Evolutionary conservation across 2,329 filamentous ascomycete species (phyloP).

Genomic region (Aspergillus tubingensis): DNA sequence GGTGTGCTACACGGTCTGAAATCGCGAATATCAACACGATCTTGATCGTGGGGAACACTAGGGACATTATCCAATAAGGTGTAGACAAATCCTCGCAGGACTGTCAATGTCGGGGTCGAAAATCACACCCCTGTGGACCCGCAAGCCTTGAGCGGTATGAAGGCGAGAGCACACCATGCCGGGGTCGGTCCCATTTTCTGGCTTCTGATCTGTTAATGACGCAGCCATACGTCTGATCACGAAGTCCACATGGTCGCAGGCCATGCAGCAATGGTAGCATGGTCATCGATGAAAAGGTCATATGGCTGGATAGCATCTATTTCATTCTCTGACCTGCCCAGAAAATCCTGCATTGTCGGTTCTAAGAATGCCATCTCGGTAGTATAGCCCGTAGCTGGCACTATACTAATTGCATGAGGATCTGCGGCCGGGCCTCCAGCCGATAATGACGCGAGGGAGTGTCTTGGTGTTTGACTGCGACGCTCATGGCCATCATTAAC

Average conservation of each 20-base stretch:
- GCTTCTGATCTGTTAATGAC: neutral
- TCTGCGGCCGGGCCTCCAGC: neutral
- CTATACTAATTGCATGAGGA: neutral
- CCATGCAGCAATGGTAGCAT: slow-evolving; percentile 6
- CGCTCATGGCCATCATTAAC: slow-evolving; percentile 13
- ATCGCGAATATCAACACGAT: no score
- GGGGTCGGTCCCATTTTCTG: neutral
- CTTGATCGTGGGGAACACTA: no score
- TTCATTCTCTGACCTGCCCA: slow-evolving; percentile 24
- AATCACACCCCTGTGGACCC: no score
- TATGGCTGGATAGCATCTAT: slow-evolving; percentile 17
- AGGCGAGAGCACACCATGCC: neutral
- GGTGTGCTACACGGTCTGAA: no score
- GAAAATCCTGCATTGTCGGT: slow-evolving; percentile 29
- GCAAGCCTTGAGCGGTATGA: no score
- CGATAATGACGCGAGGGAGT: neutral
- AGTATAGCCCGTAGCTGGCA: slow-evolving; percentile 21
- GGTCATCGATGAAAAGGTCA: slow-evolving; percentile 6
- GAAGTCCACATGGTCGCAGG: slow-evolving; percentile 13
- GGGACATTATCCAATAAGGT: no score
- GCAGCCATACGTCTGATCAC: neutral
- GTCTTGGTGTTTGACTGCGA: neutral
- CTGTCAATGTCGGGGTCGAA: no score
- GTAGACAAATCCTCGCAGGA: no score
- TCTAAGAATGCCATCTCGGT: slow-evolving; percentile 29